phyloP scores from a whole-genome alignment of 169 alveolate genomes.

The Amoebophrya sp. region DNA sequence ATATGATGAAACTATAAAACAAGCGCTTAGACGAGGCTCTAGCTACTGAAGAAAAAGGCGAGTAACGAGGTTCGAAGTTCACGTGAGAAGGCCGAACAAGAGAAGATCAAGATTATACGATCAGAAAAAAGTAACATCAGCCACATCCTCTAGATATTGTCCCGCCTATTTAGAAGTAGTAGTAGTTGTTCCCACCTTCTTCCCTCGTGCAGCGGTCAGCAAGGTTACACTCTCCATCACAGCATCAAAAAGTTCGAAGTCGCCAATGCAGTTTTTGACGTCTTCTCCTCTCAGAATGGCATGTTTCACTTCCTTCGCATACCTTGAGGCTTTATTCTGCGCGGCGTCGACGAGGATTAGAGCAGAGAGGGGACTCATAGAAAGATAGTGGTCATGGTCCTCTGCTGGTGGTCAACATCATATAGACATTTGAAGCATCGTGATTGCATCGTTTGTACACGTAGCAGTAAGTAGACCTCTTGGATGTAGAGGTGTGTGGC shows the following conservation, averaged over 20 bases:
- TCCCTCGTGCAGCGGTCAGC: too few species aligned
- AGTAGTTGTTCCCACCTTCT: too few species aligned
- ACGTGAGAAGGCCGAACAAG: too few species aligned
- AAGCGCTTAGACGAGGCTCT: too few species aligned
- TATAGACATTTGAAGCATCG: too few species aligned
- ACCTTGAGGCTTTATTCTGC: constrained; percentile 5
- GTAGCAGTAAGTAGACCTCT: background rate
- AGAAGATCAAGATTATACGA: too few species aligned
- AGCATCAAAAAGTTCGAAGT: background rate
- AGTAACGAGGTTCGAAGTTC: too few species aligned
- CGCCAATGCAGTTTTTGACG: background rate
- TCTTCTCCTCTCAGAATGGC: background rate
- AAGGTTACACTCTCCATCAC: background rate
- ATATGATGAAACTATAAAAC: too few species aligned
- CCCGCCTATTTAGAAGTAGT: too few species aligned
- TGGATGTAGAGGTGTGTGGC: background rate
- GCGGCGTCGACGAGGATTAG: background rate
- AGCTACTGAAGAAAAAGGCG: too few species aligned
- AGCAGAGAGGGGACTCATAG: background rate
- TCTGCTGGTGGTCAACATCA: background rate
- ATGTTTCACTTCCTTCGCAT: background rate
- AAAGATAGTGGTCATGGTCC: background rate
- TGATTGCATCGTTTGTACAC: background rate
- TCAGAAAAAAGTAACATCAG: too few species aligned
- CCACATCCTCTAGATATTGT: too few species aligned